Percentiles rank a stretch among this genome's conserved stretches.
These are phyloP conservation scores for Cyclotella sp. DNA, from an alignment of 108 stramenopile species.

Conservation along the genomic window DNA sequence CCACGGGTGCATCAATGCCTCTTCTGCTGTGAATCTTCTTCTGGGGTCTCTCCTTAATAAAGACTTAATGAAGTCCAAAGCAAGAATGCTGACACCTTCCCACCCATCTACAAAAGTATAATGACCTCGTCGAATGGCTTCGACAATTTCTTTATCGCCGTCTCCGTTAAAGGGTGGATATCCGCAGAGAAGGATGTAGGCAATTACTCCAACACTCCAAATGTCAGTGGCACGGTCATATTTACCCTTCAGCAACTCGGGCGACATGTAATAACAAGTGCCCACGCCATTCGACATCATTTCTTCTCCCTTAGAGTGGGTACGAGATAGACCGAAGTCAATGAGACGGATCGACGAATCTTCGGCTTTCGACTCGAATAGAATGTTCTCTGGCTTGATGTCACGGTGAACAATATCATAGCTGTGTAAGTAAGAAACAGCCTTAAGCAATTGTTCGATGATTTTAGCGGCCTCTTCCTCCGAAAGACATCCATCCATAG, in stretches of 20 bases:
- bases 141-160: constrained; percentile 80
- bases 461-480: constrained; percentile 53
- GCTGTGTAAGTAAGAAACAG: constrained; percentile 63
- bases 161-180: constrained; percentile 98
- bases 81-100: constrained; percentile 12
- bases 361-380: constrained; percentile 15
- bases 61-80: constrained; percentile 32
- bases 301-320: constrained; percentile 11
- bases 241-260: constrained; percentile 60
- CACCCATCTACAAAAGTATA: constrained; percentile 35
- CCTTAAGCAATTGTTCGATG: constrained; percentile 51
- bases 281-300: constrained; percentile 45
- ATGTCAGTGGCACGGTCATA: constrained; percentile 78
- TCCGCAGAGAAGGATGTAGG: constrained; percentile 90
- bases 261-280: constrained; percentile 62
- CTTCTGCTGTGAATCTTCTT: constrained; percentile 59
- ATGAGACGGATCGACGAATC: constrained; percentile 51
- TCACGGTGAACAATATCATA: constrained; percentile 70
- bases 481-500: constrained; percentile 25
- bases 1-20: constrained; percentile 59
- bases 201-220: constrained; percentile 95
- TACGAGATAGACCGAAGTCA: constrained; percentile 63
- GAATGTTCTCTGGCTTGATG: constrained; percentile 66
- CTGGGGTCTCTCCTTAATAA: constrained; percentile 57
- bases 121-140: constrained; percentile 55